Percentiles rank a stretch among this genome's conserved stretches.
phyloP scores from a whole-genome alignment of 192 early-diverging fungal species.

The Gonapodya prolifera region DNA sequence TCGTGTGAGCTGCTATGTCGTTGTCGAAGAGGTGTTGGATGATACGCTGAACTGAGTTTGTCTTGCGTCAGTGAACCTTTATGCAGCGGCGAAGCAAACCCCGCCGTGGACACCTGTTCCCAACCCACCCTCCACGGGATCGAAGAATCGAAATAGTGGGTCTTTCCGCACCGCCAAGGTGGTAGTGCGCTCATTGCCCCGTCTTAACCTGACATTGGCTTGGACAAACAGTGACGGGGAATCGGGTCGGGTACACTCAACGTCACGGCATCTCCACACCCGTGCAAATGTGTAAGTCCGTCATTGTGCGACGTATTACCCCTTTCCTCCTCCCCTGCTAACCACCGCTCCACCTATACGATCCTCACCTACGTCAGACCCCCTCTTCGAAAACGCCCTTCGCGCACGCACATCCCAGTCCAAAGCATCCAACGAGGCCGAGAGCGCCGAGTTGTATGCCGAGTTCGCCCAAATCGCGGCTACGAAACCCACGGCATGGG shows the following conservation, averaged over 20 bases:
- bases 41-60: not conserved
- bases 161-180: too few species aligned
- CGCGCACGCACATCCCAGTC: not conserved
- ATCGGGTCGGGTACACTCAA: not conserved
- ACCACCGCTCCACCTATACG: not conserved
- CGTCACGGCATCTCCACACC: not conserved
- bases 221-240: not conserved
- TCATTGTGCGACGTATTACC: too few species aligned
- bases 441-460: not conserved
- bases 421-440: not conserved
- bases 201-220: not conserved
- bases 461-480: conserved; percentile 1
- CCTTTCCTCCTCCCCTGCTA: not conserved
- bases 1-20: not conserved
- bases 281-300: not conserved
- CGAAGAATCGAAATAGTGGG: not conserved
- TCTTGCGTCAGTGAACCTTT: not conserved
- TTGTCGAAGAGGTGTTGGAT: not conserved
- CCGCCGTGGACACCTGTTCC: not conserved
- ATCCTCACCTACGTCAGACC: not conserved
- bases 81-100: not conserved
- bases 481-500: not conserved
- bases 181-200: not conserved
- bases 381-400: not conserved
- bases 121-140: not conserved